phyloP scores from a whole-genome alignment of 805 yeast species.

The Candida schatavii region DNA sequence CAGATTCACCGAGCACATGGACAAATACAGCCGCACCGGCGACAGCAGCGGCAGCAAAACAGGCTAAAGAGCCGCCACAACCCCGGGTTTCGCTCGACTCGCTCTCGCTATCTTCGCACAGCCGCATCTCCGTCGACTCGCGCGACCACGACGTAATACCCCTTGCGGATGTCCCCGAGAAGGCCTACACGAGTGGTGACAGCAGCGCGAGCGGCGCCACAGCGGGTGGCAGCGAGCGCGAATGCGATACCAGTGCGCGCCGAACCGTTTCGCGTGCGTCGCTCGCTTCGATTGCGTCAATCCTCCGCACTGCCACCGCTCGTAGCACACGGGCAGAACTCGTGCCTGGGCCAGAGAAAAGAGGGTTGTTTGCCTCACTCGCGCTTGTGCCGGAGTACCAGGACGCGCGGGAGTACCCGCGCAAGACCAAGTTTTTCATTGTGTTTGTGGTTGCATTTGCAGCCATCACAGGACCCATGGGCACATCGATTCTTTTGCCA shows the following conservation, averaged over 20 bases:
- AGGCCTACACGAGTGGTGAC: no score
- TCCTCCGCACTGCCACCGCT: neutral
- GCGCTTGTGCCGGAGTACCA: conserved; percentile 66
- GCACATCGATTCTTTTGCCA: conserved; percentile 78
- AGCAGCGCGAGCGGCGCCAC: neutral
- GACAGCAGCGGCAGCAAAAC: no score
- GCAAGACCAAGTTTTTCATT: conserved; percentile 46
- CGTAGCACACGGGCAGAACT: neutral
- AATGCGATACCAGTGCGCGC: neutral
- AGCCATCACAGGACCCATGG: conserved; percentile 85
- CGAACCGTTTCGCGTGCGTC: neutral
- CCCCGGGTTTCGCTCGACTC: no score
- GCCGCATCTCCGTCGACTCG: neutral
- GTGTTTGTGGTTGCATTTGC: conserved; percentile 69
- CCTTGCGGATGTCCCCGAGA: neutral
- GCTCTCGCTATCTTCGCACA: conserved; percentile 1
- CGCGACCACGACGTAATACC: conserved; percentile 1
- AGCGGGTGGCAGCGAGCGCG: neutral
- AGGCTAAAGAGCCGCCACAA: no score
- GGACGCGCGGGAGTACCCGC: conserved; percentile 66
- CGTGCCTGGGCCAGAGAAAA: conserved; percentile 34
- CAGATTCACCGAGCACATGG: no score
- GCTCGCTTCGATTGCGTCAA: neutral
- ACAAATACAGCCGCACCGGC: no score
- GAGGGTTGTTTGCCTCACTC: conserved; percentile 57